A percentile compares a stretch with the other conserved stretches of the same genome.
Conservation (phyloP, 1,284 basidiomycete species). For the Phylloboletellus chloephorus region DNA sequence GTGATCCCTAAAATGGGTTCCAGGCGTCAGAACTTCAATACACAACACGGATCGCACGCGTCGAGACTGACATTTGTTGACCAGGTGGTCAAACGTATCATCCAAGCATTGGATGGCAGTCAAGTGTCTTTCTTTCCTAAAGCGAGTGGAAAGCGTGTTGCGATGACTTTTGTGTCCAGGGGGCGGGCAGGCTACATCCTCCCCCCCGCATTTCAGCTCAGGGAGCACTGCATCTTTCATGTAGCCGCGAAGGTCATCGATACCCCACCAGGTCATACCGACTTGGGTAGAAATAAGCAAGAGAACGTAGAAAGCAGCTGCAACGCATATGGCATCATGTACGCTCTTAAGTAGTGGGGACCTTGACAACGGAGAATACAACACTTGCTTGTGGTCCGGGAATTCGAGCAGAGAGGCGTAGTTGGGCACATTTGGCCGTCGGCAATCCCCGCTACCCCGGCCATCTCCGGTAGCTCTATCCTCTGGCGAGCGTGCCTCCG, state of each 20-base stretch:
- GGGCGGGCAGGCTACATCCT: constrained; percentile 28
- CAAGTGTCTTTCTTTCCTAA: constrained; percentile 34
- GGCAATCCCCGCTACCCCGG: constrained; percentile 24
- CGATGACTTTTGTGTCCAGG: constrained; percentile 35
- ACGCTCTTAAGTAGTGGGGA: constrained; percentile 16
- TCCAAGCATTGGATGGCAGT: constrained; percentile 25
- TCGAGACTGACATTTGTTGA: constrained; percentile 26
- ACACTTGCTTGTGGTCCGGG: constrained; percentile 16
- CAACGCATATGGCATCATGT: constrained; percentile 5
- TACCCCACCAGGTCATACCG: constrained; percentile 28
- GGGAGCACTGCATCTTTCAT: constrained; percentile 38
- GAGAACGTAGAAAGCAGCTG: not conserved
- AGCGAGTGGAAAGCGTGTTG: constrained; percentile 34
- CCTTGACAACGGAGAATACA: constrained; percentile 26
- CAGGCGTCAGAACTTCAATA: constrained; percentile 14
- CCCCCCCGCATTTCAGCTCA: constrained; percentile 30
- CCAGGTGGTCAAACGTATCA: constrained; percentile 23
- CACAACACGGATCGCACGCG: not conserved
- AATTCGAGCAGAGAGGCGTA: not conserved
- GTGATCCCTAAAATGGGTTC: constrained; percentile 21
- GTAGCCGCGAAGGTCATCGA: constrained; percentile 37
- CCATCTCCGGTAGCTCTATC: constrained; percentile 15
- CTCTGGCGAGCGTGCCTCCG: constrained; percentile 1
- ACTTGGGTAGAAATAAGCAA: constrained; percentile 1
- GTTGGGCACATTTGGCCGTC: constrained; percentile 13